phyloP scores from a whole-genome alignment of 164 flowering plant genomes.

The Pachysandra terminalis region DNA sequence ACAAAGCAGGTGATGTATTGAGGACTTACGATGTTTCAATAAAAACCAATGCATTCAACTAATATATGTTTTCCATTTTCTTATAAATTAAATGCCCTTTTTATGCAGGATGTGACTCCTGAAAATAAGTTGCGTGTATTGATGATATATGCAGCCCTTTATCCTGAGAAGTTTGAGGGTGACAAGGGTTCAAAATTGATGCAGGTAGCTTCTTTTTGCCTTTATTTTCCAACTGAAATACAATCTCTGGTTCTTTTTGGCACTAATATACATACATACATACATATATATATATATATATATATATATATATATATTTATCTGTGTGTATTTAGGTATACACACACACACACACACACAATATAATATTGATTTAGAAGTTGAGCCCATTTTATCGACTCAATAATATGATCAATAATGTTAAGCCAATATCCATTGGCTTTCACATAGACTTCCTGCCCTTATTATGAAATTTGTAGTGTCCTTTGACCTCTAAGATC shows the following conservation, averaged over 20 bases:
- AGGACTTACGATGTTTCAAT: conserved; percentile 1
- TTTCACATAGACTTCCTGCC: too few species aligned
- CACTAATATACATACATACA: too few species aligned
- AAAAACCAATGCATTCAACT: conserved; percentile 3
- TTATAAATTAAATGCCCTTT: conserved; percentile 14
- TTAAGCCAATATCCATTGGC: too few species aligned
- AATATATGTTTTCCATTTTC: background rate
- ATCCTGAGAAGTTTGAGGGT: conserved; percentile 97
- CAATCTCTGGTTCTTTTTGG: background rate
- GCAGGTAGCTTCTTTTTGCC: conserved; percentile 54
- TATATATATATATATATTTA: too few species aligned
- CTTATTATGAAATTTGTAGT: too few species aligned
- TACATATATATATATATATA: too few species aligned
- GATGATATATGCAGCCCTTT: conserved; percentile 83
- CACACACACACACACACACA: too few species aligned
- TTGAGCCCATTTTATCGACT: too few species aligned
- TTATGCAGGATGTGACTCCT: conserved; percentile 60
- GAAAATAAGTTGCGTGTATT: conserved; percentile 86
- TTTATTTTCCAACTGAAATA: background rate
- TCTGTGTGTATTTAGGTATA: too few species aligned
- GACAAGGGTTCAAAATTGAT: conserved; percentile 88
- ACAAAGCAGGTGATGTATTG: conserved; percentile 51
- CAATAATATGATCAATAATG: too few species aligned
- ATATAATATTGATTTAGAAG: too few species aligned
- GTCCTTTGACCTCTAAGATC: too few species aligned